Percentiles rank a stretch among this genome's conserved stretches.
These are phyloP conservation scores for Sparassis latifolia DNA, from an alignment of 1,284 basidiomycete genomes.

Conservation along the genomic window DNA sequence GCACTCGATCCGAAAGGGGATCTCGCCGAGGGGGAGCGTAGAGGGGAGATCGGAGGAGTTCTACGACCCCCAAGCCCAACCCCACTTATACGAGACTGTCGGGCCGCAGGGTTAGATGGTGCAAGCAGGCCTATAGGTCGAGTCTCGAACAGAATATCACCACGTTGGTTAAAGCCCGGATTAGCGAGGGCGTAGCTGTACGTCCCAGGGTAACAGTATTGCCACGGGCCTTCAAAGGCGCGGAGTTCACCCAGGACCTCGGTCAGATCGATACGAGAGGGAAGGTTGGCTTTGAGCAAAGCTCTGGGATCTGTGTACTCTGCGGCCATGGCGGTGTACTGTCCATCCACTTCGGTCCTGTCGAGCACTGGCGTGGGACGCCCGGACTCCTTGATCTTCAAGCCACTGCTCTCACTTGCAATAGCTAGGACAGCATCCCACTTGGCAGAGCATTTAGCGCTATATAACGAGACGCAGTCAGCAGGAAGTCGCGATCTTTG, in stretches of 20 bases:
- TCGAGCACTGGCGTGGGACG: constrained; percentile 11
- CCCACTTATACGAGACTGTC: no score
- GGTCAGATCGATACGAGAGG: constrained; percentile 17
- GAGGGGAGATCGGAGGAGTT: no score
- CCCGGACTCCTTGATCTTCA: constrained; percentile 14
- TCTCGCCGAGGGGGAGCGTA: no score
- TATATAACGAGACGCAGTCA: constrained; percentile 3
- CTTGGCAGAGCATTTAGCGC: constrained; percentile 15
- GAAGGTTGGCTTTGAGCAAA: constrained; percentile 18
- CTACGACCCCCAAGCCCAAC: no score
- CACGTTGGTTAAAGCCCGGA: constrained; percentile 26
- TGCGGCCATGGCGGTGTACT: background rate
- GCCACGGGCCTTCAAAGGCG: constrained; percentile 25
- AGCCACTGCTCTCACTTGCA: constrained; percentile 12
- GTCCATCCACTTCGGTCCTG: constrained; percentile 5
- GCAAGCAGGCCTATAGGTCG: no score
- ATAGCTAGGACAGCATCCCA: constrained; percentile 18
- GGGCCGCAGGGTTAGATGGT: no score
- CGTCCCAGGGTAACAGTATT: constrained; percentile 21
- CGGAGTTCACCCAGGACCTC: constrained; percentile 20
- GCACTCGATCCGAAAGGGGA: no score
- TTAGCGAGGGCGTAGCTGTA: constrained; percentile 22
- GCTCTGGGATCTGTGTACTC: constrained; percentile 11
- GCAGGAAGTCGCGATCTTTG: background rate
- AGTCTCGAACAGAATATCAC: constrained; percentile 27